Evolutionary conservation across 2,329 filamentous ascomycete genomes (phyloP).

Genomic region (Diaporthe longicolla): DNA sequence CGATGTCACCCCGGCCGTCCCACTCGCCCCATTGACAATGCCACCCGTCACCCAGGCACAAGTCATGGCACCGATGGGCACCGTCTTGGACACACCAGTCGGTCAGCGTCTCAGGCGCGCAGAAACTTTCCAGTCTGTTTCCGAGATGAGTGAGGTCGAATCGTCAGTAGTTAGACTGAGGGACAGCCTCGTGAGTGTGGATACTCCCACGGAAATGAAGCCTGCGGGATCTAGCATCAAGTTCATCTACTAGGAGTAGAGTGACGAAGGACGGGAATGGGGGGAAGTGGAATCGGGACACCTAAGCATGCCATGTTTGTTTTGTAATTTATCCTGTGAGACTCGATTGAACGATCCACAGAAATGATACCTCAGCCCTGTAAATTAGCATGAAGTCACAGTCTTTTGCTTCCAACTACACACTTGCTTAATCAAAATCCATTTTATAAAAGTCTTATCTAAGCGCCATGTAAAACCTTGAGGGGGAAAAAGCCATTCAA

Average conservation of each 20-base stretch:
- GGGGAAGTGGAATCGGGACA: background rate
- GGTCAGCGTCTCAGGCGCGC: conserved; percentile 23
- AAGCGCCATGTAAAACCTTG: background rate
- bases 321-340: conserved; percentile 20
- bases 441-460: background rate
- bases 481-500: background rate
- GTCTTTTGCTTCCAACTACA: conserved; percentile 29
- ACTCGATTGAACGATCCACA: conserved; percentile 25
- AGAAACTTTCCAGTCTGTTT: conserved; percentile 30
- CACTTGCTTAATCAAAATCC: conserved; percentile 21
- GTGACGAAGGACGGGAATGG: background rate
- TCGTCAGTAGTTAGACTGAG: conserved; percentile 22
- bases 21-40: conserved; percentile 3
- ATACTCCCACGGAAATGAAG: conserved; percentile 10
- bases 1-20: conserved; percentile 10
- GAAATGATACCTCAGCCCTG: conserved; percentile 24
- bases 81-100: background rate
- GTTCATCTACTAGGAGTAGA: conserved; percentile 24
- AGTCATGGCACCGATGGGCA: background rate
- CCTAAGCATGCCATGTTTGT: background rate
- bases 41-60: background rate
- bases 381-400: conserved; percentile 25
- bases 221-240: conserved; percentile 35
- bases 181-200: conserved; percentile 30
- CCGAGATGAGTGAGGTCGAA: conserved; percentile 23